phyloP scores from a whole-genome alignment of 768 basidiomycete species.

The Galerina marginata region DNA sequence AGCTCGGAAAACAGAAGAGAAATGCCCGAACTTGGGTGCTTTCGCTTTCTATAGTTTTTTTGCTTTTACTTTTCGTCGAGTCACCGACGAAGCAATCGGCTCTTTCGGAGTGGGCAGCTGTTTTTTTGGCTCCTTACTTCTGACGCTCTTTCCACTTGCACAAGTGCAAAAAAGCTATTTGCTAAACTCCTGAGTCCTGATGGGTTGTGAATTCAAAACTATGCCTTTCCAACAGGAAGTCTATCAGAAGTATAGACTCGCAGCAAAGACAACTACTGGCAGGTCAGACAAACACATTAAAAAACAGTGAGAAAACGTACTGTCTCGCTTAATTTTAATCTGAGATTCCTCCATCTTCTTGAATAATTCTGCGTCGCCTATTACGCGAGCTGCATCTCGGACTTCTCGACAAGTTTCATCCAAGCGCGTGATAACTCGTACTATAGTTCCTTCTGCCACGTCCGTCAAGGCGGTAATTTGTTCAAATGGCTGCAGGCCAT shows the following conservation, averaged over 20 bases:
- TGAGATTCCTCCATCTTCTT: conserved; percentile 98
- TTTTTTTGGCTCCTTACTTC: no score
- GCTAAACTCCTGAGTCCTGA: no score
- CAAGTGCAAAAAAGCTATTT: no score
- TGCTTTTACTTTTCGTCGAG: no score
- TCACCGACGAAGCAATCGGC: no score
- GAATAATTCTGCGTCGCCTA: conserved; percentile 94
- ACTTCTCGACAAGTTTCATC: conserved; percentile 98
- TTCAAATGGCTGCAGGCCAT: conserved; percentile 78
- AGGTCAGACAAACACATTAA: conserved; percentile 9
- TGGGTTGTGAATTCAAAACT: no score
- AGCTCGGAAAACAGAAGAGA: no score
- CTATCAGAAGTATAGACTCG: conserved; percentile 81
- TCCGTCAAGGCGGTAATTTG: conserved; percentile 94
- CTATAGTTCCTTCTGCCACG: conserved; percentile 95
- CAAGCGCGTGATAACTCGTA: conserved; percentile 91
- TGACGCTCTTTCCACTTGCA: no score
- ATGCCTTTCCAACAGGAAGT: background rate
- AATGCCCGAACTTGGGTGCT: no score
- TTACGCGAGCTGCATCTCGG: conserved; percentile 94
- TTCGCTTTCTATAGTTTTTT: no score
- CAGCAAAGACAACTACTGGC: conserved; percentile 78
- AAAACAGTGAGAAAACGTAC: conserved; percentile 53
- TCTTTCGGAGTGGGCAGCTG: no score
- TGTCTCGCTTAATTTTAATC: conserved; percentile 92